Evolutionary conservation across 805 yeast genomes (phyloP), one percentile per base, ranked within the genome.

Genomic region (Lipomyces japonicus): DNA sequence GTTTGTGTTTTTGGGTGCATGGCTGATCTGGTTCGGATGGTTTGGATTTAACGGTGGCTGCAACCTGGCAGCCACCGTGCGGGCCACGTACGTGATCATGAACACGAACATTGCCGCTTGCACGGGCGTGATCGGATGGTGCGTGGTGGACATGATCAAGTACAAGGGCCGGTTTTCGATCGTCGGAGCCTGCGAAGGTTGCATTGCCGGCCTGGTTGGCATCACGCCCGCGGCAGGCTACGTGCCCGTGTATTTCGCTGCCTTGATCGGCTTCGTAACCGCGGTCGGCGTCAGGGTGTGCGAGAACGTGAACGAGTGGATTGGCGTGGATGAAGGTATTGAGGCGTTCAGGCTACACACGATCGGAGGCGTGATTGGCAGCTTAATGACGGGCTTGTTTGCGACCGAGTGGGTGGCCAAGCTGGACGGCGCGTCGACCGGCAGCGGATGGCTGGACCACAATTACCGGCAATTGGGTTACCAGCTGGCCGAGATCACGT

Each of bases 41-140:
- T 88, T 89, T 65, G 97, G 96, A 35, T 93, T 93, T 81, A 93
- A 93, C 77, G 97, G 96, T 70, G 97, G 97, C 63, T 88, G 96
- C 42, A 86, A 97, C 45, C 97, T 96, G 69, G 84, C 87, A 66
- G 86, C 96, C 34, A 72, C 91, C 55, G 81, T 93, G 68, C 84
- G 97, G 72, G 91, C 96, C 51, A 87, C 89, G 85, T 89, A 89
- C 75, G 96, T 97, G 35, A 78, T 85, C 67, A 84, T 85, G 65
- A 89, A 87, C 78, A 91, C 97, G 64, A 88, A 91, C 71, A 68
- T 91, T 61, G 96, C 97, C 46, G 97, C 97, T 54, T 82, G 95
- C 14, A 71, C 80, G 63, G 97, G 96, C 73, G 96, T 95, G 52
- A 77, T 93, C 60, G 77, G 95, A 39, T 93, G 96, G 96, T 82